Conservation (phyloP, 208 protist species). For the Leishmania guyanensis region DNA sequence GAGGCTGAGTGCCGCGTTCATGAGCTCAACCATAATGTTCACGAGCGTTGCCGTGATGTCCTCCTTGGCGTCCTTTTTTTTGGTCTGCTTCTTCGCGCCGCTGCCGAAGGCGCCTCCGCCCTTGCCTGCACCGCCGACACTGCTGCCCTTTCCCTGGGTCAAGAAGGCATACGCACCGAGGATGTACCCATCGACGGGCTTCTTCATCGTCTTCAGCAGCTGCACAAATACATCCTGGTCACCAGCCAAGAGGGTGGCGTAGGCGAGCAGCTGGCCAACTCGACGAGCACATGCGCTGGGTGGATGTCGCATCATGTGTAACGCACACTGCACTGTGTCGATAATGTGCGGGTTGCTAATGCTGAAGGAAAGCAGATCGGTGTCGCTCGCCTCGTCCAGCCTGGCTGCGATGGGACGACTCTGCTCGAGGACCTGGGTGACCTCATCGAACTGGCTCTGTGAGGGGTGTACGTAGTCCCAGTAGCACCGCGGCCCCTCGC, state of each 20-base stretch:
- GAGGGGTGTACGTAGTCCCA: constrained; percentile 88
- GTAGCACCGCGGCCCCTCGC: constrained; percentile 81
- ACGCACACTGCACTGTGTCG: constrained; percentile 87
- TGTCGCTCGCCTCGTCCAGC: constrained; percentile 78
- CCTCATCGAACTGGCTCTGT: constrained; percentile 82
- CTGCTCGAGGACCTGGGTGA: constrained; percentile 86
- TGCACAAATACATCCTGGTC: constrained; percentile 86
- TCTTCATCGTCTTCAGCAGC: constrained; percentile 92
- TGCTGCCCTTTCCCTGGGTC: constrained; percentile 38
- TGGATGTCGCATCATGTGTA: constrained; percentile 87
- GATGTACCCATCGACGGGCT: constrained; percentile 85
- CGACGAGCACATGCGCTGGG: constrained; percentile 61
- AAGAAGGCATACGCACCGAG: constrained; percentile 82
- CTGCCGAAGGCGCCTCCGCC: not conserved
- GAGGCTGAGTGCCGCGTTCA: constrained; percentile 89
- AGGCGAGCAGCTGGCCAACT: constrained; percentile 85
- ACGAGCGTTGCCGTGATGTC: constrained; percentile 71
- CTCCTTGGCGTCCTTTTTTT: constrained; percentile 50
- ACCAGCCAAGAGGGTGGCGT: constrained; percentile 68
- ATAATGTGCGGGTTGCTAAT: constrained; percentile 81
- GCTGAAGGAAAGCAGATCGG: constrained; percentile 69
- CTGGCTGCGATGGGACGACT: constrained; percentile 74
- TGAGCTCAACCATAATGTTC: constrained; percentile 84
- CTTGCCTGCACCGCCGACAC: not conserved
- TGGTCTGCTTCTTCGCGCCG: constrained; percentile 43